Evolutionary conservation across 1,284 basidiomycete genomes (phyloP).

Genomic region (Irpex sp.): DNA sequence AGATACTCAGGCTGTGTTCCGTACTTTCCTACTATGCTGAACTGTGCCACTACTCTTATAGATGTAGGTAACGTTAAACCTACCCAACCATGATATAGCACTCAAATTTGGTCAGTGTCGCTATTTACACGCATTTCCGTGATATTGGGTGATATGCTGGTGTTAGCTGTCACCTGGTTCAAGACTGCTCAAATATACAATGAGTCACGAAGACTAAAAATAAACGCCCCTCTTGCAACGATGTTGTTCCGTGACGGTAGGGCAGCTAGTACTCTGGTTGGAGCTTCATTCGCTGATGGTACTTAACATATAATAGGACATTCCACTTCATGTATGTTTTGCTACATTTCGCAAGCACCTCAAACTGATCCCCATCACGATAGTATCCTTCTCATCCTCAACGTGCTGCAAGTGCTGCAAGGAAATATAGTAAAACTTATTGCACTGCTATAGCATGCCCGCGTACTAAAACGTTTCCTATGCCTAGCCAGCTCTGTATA

Average conservation of each 20-base stretch:
- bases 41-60: neutral
- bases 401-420: neutral
- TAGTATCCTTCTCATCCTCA: neutral
- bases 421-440: neutral
- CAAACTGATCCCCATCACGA: too few relatives aligned
- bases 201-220: neutral
- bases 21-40: neutral
- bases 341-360: too few relatives aligned
- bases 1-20: too few relatives aligned
- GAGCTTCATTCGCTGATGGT: too few relatives aligned
- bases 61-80: neutral
- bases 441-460: neutral
- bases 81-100: neutral
- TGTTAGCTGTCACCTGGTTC: neutral
- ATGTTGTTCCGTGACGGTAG: neutral
- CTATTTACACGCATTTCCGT: neutral
- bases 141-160: neutral
- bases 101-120: neutral
- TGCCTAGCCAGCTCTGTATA: neutral
- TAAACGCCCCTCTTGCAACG: neutral
- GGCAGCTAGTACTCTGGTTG: neutral
- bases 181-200: neutral
- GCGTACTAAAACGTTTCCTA: neutral
- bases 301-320: neutral
- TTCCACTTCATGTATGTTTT: neutral